Conservation (phyloP, 331 rosid genomes). For the Stylosanthes scabra region DNA sequence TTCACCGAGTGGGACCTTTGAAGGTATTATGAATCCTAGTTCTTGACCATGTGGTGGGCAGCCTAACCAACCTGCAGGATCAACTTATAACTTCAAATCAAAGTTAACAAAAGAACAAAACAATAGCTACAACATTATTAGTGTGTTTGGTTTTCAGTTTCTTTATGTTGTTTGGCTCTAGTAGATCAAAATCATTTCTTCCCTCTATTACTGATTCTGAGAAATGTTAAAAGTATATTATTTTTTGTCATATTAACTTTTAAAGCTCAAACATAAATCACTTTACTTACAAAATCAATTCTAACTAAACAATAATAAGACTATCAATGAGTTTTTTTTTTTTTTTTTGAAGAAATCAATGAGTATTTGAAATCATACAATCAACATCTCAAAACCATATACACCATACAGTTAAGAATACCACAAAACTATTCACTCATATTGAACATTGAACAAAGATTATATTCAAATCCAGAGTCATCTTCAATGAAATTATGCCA, state of each 20-base stretch:
- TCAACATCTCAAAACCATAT: neutral
- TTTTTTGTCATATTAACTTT: too few relatives aligned
- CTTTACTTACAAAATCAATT: too few relatives aligned
- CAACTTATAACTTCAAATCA: slow-evolving; percentile 16
- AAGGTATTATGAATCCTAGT: slow-evolving; percentile 80
- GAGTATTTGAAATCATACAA: neutral
- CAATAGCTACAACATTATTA: neutral
- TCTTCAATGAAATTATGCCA: slow-evolving; percentile 8
- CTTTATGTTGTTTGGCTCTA: too few relatives aligned
- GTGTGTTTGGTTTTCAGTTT: too few relatives aligned
- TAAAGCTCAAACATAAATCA: too few relatives aligned
- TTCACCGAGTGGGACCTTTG: slow-evolving; percentile 95
- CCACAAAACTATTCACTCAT: slow-evolving; percentile 3
- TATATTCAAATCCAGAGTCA: neutral
- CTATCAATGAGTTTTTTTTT: neutral
- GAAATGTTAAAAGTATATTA: too few relatives aligned
- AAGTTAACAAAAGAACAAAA: slow-evolving; percentile 15
- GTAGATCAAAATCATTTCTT: too few relatives aligned
- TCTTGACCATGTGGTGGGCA: slow-evolving; percentile 84
- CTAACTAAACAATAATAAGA: neutral
- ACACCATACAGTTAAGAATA: slow-evolving; percentile 16
- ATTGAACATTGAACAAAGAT: neutral
- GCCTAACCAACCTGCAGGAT: slow-evolving; percentile 87
- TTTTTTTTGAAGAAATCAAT: too few relatives aligned
- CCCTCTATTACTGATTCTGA: too few relatives aligned